Base-by-base conservation (phyloP, 75 land plant species). In the Cupressus sempervirens region DNA sequence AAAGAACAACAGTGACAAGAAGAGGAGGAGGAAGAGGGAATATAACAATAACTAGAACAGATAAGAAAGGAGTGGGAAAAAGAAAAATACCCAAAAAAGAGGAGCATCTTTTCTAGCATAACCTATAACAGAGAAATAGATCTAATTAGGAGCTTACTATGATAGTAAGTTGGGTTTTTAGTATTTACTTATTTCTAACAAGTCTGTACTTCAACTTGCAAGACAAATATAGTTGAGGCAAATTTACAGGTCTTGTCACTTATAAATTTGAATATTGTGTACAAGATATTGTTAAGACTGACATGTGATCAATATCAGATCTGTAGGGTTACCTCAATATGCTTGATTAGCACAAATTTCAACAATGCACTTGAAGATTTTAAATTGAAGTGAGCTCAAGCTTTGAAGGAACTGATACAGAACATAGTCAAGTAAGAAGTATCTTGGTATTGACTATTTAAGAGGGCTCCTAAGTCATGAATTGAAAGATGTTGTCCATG, bases 201-300 rank as follows among this genome's bases (percentile, higher is more conserved):
- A 36, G 20, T 82, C 10, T 74, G 50, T 53, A 56, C 74, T 81
- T 30, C 7, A 76, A 38, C 9, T 36, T 87, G 86, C 94, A 98
- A 96, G 91, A 92, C 96, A 82, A 97, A 97, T 85, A 93, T 97
- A 77, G 88, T 97, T 68, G 99, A 97, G 88, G 99, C 99, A 12
- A 93, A 97, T 91, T 68, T 88, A 45, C 99, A 96, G 84, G 88
- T 97, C 34, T 91, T 89, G 48, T 43, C 87, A 1, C 76, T 94
- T 12, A 77, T 96, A 40, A 93, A 82, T 84, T 93, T 18, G 99
- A 97, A 79, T 96, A 97, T 82, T 85, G 91, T 15, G 85, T 87
- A 35, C 97, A 94, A 86, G 99, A 96, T 75, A 89, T 94, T 58
- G 85, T 87, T 29, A 90, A 50, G 62, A 84, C 95, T 73, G 88